Conservation (phyloP, 768 basidiomycete genomes). For the Crepidotus variabilis region DNA sequence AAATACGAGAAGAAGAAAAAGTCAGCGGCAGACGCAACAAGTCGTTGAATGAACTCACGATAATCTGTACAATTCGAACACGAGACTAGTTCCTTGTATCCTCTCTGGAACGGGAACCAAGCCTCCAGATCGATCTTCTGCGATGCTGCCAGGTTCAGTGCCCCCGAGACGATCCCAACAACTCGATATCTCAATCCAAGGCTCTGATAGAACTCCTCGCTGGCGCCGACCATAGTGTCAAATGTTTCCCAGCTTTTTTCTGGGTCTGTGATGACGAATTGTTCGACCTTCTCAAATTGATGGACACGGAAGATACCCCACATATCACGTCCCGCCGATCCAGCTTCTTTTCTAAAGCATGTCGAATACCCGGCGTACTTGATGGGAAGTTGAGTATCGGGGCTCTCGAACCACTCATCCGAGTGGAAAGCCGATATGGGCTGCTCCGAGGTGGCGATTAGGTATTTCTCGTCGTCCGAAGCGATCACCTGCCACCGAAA, state of each 20-base stretch:
- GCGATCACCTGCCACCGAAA: slow-evolving; percentile 61
- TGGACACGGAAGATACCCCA: slow-evolving; percentile 99
- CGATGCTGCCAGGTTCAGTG: slow-evolving; percentile 92
- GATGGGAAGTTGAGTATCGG: slow-evolving; percentile 88
- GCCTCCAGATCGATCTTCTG: slow-evolving; percentile 98
- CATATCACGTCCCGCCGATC: slow-evolving; percentile 95
- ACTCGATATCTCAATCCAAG: slow-evolving; percentile 89
- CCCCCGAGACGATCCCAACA: slow-evolving; percentile 93
- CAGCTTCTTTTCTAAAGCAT: slow-evolving; percentile 99
- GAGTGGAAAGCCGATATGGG: slow-evolving; percentile 95
- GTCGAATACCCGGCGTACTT: slow-evolving; percentile 88
- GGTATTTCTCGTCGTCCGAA: slow-evolving; percentile 93
- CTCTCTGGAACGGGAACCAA: slow-evolving; percentile 98
- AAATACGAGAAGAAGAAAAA: no score
- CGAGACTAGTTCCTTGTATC: slow-evolving; percentile 95
- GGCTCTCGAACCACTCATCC: slow-evolving; percentile 97
- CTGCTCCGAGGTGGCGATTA: slow-evolving; percentile 98
- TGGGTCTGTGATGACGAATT: slow-evolving; percentile 94
- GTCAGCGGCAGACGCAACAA: neutral
- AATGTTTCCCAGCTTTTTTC: slow-evolving; percentile 94
- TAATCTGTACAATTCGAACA: slow-evolving; percentile 99
- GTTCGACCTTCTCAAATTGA: slow-evolving; percentile 98
- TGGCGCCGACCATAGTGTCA: slow-evolving; percentile 83
- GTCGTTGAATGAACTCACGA: slow-evolving; percentile 54
- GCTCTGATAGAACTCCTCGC: slow-evolving; percentile 95